A percentile compares a stretch with the other conserved stretches of the same genome.
Evolutionary conservation across 202 grass and related monocot species (phyloP).

Genomic region (Saccharum hybrid): DNA sequence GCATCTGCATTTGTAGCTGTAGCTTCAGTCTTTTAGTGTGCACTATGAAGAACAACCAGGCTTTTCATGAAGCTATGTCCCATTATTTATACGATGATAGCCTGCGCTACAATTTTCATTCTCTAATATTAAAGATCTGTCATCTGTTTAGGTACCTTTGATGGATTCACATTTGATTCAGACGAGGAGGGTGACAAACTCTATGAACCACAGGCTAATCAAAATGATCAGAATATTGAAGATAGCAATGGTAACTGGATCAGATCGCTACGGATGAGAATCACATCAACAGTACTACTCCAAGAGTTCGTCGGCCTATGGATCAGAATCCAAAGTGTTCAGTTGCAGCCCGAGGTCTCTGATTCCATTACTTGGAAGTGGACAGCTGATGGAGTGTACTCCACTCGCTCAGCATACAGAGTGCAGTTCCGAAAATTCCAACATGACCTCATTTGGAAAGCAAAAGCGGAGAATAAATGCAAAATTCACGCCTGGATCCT

Average conservation of each 20-base stretch:
- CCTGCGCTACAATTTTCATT: not conserved
- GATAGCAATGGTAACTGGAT: conserved; percentile 21
- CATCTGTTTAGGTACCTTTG: conserved; percentile 75
- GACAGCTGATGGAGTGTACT: too few relatives aligned
- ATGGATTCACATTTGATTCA: conserved; percentile 96
- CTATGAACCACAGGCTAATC: conserved; percentile 52
- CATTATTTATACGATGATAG: not conserved
- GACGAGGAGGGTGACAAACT: conserved; percentile 79
- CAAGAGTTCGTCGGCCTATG: too few relatives aligned
- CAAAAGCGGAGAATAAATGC: too few relatives aligned
- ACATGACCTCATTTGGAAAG: too few relatives aligned
- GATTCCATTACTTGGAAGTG: too few relatives aligned
- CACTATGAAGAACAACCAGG: not conserved
- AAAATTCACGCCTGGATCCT: too few relatives aligned
- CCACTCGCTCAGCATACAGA: too few relatives aligned
- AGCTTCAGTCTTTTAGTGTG: conserved; percentile 13
- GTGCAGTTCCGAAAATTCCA: too few relatives aligned
- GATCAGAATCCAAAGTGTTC: too few relatives aligned
- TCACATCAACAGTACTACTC: too few relatives aligned
- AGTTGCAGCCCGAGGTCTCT: too few relatives aligned
- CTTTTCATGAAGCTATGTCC: conserved; percentile 5
- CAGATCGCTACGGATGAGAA: too few relatives aligned
- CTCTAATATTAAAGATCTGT: conserved; percentile 26
- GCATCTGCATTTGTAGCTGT: conserved; percentile 1
- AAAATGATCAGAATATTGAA: conserved; percentile 76